phyloP scores from a whole-genome alignment of 768 basidiomycete genomes.

The Leccinum variicolor region DNA sequence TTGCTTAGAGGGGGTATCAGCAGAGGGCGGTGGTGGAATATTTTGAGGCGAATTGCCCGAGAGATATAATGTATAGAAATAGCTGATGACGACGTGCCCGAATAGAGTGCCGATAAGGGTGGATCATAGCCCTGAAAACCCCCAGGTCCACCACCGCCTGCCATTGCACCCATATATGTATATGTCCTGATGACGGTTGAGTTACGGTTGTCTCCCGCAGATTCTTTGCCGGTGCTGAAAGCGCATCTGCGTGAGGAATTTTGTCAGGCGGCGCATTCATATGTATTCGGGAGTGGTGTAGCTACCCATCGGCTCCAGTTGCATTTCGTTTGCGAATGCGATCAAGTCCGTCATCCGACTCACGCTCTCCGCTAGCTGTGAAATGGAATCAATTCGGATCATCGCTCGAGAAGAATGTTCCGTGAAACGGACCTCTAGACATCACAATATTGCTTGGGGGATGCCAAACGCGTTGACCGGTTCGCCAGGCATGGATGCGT shows the following conservation, averaged over 20 bases:
- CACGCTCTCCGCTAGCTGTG: slow-evolving; percentile 76
- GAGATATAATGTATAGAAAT: slow-evolving; percentile 44
- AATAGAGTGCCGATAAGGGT: slow-evolving; percentile 46
- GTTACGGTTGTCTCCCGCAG: slow-evolving; percentile 31
- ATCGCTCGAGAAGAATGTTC: slow-evolving; percentile 37
- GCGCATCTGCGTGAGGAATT: slow-evolving; percentile 39
- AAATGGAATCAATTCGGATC: slow-evolving; percentile 7
- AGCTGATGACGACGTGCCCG: slow-evolving; percentile 36
- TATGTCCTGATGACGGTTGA: slow-evolving; percentile 8
- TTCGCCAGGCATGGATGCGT: slow-evolving; percentile 69
- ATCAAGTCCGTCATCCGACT: slow-evolving; percentile 78
- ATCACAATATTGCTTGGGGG: slow-evolving; percentile 86
- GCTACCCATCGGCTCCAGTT: slow-evolving; percentile 66
- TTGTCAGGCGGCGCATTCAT: slow-evolving; percentile 21
- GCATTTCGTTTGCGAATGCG: slow-evolving; percentile 49
- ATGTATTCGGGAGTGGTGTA: slow-evolving; percentile 25
- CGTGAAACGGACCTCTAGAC: too few relatives aligned
- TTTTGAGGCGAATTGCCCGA: slow-evolving; percentile 51
- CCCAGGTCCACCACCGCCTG: slow-evolving; percentile 18
- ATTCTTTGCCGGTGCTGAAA: slow-evolving; percentile 37
- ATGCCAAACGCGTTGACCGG: slow-evolving; percentile 88
- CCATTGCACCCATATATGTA: slow-evolving; percentile 15
- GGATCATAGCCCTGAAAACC: slow-evolving; percentile 22
- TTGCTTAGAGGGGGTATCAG: slow-evolving; percentile 59
- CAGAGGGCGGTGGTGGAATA: slow-evolving; percentile 39